Conservation (phyloP, 192 early-diverging fungal genomes). For the Jimgerdemannia flammicorona region DNA sequence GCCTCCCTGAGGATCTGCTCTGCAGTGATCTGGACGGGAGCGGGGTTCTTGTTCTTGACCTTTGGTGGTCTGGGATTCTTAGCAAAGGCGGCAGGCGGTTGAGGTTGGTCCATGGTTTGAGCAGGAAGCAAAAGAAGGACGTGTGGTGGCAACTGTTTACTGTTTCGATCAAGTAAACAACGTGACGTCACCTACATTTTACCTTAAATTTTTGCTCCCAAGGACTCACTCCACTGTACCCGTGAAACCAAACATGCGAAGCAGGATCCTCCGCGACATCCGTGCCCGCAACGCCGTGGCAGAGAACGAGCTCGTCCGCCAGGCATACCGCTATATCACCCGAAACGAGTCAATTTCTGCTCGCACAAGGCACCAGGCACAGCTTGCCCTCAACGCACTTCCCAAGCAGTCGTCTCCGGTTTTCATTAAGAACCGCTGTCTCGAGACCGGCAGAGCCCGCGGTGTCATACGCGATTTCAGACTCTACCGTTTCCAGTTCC, state of each 20-base stretch:
- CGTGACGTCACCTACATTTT: no score
- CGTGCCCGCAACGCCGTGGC: slow-evolving; percentile 64
- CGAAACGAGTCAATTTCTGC: slow-evolving; percentile 72
- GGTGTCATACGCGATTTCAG: slow-evolving; percentile 73
- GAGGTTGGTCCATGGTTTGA: background rate
- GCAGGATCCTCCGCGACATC: slow-evolving; percentile 64
- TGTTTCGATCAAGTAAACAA: no score
- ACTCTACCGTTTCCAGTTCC: slow-evolving; percentile 77
- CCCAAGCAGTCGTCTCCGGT: slow-evolving; percentile 60
- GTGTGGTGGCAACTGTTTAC: no score
- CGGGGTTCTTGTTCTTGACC: slow-evolving; percentile 99
- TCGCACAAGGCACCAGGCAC: slow-evolving; percentile 73
- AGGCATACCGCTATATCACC: slow-evolving; percentile 71
- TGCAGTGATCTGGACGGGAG: slow-evolving; percentile 97
- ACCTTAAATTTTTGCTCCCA: no score
- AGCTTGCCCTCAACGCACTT: slow-evolving; percentile 63
- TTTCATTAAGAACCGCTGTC: slow-evolving; percentile 69
- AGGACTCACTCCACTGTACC: no score
- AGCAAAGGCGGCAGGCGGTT: background rate
- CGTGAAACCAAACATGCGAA: slow-evolving; percentile 24
- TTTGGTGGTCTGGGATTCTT: slow-evolving; percentile 35
- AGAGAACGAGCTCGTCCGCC: slow-evolving; percentile 64
- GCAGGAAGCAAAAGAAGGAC: background rate
- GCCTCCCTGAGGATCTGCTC: slow-evolving; percentile 98
- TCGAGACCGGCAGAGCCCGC: slow-evolving; percentile 70